phyloP scores from a whole-genome alignment of 148 eudicot genomes.

The Talinum fruticosum region DNA sequence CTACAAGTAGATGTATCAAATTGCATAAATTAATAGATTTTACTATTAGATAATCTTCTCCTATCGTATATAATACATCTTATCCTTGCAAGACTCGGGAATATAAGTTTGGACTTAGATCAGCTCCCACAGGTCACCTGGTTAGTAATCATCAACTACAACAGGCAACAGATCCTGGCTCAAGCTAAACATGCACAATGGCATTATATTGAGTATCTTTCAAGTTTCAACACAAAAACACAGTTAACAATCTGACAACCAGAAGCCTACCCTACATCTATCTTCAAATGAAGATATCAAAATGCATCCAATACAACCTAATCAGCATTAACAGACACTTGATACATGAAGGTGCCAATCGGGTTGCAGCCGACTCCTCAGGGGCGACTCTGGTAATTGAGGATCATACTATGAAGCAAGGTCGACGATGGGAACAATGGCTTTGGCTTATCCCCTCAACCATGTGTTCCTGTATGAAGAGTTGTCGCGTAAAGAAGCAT shows the following conservation, averaged over 20 bases:
- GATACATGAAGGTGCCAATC: background rate
- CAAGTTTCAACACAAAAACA: background rate
- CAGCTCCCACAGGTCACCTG: no score
- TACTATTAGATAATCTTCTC: no score
- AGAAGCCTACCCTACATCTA: background rate
- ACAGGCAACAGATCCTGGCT: background rate
- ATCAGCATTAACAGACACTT: background rate
- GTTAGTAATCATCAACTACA: no score
- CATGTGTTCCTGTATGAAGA: constrained; percentile 95
- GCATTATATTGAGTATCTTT: background rate
- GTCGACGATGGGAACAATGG: background rate
- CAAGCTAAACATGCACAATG: background rate
- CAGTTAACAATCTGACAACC: background rate
- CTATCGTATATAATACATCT: no score
- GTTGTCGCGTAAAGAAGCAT: constrained; percentile 90
- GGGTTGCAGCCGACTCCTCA: background rate
- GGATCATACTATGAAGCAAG: no score
- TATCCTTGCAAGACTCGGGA: no score
- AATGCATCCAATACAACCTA: background rate
- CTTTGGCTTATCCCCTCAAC: constrained; percentile 67
- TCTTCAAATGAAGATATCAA: constrained; percentile 4
- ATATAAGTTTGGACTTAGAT: no score
- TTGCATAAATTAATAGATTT: no score
- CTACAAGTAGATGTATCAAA: no score
- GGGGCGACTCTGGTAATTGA: background rate